A percentile compares a stretch with the other conserved stretches of the same genome.
Conservation (phyloP, 495 filamentous ascomycete genomes). For the Lepraria neglecta region DNA sequence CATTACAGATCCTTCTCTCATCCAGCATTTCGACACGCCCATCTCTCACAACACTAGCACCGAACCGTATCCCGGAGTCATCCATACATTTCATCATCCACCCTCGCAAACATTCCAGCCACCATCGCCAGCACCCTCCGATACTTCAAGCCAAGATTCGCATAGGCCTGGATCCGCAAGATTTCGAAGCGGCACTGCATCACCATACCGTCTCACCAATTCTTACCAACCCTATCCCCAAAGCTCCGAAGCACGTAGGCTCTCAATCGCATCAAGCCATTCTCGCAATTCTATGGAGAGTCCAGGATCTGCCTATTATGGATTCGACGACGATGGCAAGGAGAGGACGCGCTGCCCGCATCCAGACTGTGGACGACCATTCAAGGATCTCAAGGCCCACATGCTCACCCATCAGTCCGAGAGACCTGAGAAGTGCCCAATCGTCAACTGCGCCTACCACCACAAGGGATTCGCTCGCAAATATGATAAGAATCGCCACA, state of each 20-base stretch:
- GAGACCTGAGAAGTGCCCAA: constrained; percentile 93
- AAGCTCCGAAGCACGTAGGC: constrained; percentile 36
- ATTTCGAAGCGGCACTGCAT: constrained; percentile 30
- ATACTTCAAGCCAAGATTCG: constrained; percentile 31
- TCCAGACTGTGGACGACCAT: constrained; percentile 80
- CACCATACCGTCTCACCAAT: constrained; percentile 37
- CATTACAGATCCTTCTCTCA: constrained; percentile 53
- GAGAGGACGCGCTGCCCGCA: constrained; percentile 72
- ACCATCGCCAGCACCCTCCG: constrained; percentile 33
- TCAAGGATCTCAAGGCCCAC: constrained; percentile 92
- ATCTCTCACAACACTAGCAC: constrained; percentile 34
- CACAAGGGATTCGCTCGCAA: constrained; percentile 93
- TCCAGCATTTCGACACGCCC: constrained; percentile 43
- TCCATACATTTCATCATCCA: constrained; percentile 22
- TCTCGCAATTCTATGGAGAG: constrained; percentile 52
- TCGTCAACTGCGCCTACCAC: constrained; percentile 89
- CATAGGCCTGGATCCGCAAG: constrained; percentile 28
- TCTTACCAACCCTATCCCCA: constrained; percentile 35
- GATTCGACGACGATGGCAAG: constrained; percentile 55
- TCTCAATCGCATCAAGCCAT: constrained; percentile 51
- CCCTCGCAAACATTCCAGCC: constrained; percentile 31
- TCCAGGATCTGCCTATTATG: constrained; percentile 45
- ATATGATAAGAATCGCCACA: constrained; percentile 99
- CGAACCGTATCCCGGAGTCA: constrained; percentile 22
- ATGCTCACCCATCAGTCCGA: constrained; percentile 94